Base-by-base conservation (phyloP, 2,329 filamentous ascomycete genomes). In the Scolecobasidium constrictum region DNA sequence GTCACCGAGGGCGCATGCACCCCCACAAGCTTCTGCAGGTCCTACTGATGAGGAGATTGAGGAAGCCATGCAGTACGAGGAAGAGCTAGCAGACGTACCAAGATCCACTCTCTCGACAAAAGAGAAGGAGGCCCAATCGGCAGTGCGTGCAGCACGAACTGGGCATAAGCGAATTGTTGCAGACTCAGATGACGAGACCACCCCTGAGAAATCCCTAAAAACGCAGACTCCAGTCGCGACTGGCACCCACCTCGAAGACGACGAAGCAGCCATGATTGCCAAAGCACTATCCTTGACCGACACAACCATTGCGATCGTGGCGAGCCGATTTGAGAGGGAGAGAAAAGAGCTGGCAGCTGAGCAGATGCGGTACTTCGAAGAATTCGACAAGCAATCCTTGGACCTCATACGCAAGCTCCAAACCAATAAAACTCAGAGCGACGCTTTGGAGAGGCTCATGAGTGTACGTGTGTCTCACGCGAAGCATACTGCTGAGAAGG, bases 151-250 rank as follows among this genome's bases (percentile, higher is more conserved):
- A 20, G 33, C 28, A 23, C 43, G 15, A 7, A 5, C 19, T 18
- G 35, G 23, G 17, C 42, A 35, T 21, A 20, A 23, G n/a, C 33
- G 35, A 23, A 21, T 45, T 20, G 33, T 45, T 9, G 37, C 36
- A 45, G 43, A 45, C 15, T 45, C 43, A 4, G 42, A 39, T 39
- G 42, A 38, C 15, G 43, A 45, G 15, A 21, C 17, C 22, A n/a
- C 28, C 9, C 15, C 5, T 7, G 36, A 40, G n/a, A 23, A 41
- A 21, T 4, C 17, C 12, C 26, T 39, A 16, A 38, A 15, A 7
- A 38, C 42, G 4, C 36, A 38, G 21, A 39, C 42, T 31, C 35
- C 42, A 12, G 35, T 34, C 11, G 12, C 36, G 17, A 13, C 21
- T 3, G 21, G 22, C 3, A 16, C 36, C 9, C 20, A 20, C 36